These are phyloP conservation scores for Ophiostoma tasmaniense DNA, from an alignment of 2,329 filamentous ascomycete genomes.

Conservation along the genomic window DNA sequence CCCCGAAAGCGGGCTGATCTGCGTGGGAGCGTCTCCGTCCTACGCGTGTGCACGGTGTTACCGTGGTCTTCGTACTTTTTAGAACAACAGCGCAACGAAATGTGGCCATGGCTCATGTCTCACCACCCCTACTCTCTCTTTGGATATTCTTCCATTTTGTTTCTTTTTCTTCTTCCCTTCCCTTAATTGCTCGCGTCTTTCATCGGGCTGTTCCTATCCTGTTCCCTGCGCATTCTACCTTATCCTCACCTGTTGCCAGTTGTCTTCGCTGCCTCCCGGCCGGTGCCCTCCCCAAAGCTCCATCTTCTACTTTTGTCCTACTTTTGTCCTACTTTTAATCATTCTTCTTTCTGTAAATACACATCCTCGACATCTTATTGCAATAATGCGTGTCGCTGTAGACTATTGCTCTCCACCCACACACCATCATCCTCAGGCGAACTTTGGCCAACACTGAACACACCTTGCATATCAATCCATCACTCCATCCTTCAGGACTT, in stretches of 20 bases:
- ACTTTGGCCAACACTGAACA: neutral
- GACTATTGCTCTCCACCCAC: neutral
- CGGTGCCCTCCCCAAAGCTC: neutral
- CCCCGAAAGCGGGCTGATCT: conserved; percentile 7
- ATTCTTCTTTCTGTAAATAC: neutral
- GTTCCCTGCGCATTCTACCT: neutral
- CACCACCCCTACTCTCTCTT: neutral
- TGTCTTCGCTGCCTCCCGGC: neutral
- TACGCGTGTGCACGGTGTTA: neutral
- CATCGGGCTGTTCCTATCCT: neutral
- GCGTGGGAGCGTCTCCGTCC: neutral
- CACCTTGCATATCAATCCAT: neutral
- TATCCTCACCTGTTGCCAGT: neutral
- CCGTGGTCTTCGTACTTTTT: neutral
- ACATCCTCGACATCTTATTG: neutral
- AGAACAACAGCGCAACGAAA: neutral
- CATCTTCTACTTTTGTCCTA: neutral
- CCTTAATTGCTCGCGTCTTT: neutral
- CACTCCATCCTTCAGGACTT: neutral
- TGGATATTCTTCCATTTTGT: neutral
- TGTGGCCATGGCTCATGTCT: neutral
- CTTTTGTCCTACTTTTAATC: neutral
- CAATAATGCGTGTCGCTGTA: neutral
- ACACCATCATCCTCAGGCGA: neutral
- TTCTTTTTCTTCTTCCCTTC: neutral